Evolutionary conservation across 805 yeast species (phyloP).

Genomic region (Wickerhamia fluorescens): DNA sequence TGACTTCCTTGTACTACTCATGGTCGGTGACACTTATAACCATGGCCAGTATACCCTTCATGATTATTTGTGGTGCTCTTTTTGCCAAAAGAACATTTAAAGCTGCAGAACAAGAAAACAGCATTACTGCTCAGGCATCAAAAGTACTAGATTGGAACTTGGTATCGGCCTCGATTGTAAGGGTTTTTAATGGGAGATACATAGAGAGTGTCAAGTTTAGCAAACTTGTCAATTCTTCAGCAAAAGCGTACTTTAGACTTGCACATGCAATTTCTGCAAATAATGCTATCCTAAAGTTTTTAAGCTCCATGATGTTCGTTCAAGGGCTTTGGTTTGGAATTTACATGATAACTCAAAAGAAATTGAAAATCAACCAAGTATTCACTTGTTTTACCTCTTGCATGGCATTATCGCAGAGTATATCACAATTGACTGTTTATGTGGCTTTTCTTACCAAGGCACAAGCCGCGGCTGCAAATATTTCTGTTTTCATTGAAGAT

Average conservation of each 20-base stretch:
- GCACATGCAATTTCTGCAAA: conserved; percentile 50
- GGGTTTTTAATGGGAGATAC: conserved; percentile 50
- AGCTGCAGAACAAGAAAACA: conserved; percentile 52
- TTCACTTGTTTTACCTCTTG: conserved; percentile 83
- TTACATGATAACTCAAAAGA: conserved; percentile 46
- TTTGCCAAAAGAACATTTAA: conserved; percentile 47
- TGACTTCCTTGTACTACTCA: conserved; percentile 66
- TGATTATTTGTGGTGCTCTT: conserved; percentile 40
- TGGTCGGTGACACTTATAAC: conserved; percentile 82
- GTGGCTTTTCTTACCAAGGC: conserved; percentile 65
- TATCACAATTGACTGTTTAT: conserved; percentile 50
- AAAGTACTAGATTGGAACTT: conserved; percentile 67
- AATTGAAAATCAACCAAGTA: conserved; percentile 53
- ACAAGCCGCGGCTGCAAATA: conserved; percentile 52
- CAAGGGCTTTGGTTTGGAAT: conserved; percentile 94
- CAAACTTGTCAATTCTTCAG: conserved; percentile 27
- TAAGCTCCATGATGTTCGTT: conserved; percentile 71
- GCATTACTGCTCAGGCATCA: conserved; percentile 46
- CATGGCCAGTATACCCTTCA: conserved; percentile 67
- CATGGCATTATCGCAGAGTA: conserved; percentile 56
- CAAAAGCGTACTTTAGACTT: conserved; percentile 32
- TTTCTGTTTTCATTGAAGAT: conserved; percentile 30
- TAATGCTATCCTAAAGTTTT: conserved; percentile 45
- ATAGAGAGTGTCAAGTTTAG: conserved; percentile 43
- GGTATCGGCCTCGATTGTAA: conserved; percentile 50